These are phyloP conservation scores for Paramecium biaurelia DNA, from an alignment of 73 alveolate species.

Conservation along the genomic window DNA sequence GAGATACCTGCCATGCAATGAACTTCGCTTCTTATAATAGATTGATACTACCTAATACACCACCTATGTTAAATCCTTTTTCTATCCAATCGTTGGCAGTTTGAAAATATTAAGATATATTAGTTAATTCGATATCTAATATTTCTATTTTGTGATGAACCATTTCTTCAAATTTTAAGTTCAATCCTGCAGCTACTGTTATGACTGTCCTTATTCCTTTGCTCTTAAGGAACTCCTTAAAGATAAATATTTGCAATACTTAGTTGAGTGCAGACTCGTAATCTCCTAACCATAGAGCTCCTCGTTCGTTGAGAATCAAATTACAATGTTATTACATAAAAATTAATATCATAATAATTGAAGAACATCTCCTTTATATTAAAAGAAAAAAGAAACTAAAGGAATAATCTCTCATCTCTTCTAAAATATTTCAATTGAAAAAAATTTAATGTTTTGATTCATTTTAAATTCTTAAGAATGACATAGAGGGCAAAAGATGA, in stretches of 20 bases:
- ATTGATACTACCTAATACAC: neutral
- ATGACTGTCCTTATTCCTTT: neutral
- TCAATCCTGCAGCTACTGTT: slow-evolving; percentile 27
- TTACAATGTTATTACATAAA: neutral
- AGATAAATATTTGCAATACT: neutral
- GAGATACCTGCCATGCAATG: slow-evolving; percentile 25
- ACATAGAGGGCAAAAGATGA: neutral
- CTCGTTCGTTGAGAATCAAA: neutral
- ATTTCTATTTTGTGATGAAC: slow-evolving; percentile 6
- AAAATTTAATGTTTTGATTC: neutral
- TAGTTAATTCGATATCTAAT: neutral
- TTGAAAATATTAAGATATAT: neutral
- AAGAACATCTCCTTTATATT: neutral
- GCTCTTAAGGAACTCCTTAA: neutral
- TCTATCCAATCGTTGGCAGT: neutral
- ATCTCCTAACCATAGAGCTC: neutral
- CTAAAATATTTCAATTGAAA: neutral
- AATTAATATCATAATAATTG: neutral
- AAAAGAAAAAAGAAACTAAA: neutral
- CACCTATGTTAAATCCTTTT: slow-evolving; percentile 6
- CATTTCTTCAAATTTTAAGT: neutral
- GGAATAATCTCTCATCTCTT: neutral
- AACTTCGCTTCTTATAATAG: neutral
- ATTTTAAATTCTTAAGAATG: neutral
- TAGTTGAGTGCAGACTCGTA: neutral